A percentile compares a stretch with the other conserved stretches of the same genome.
phyloP scores from a whole-genome alignment of 257 asterid species.

The Ehretia macrophylla region DNA sequence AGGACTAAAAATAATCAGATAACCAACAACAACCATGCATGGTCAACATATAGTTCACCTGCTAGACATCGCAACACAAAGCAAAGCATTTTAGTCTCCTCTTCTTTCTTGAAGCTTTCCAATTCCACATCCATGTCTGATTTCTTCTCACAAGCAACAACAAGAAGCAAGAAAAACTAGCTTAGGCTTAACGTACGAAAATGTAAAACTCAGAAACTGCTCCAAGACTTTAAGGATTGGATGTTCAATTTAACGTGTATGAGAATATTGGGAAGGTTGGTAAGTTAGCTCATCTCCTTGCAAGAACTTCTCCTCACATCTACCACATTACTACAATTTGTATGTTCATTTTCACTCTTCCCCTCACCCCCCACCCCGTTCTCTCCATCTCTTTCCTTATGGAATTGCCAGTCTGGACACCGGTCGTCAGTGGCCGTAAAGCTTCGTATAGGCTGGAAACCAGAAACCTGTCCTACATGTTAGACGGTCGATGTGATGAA shows the following conservation, averaged over 20 bases:
- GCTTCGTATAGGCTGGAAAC: slow-evolving; percentile 43
- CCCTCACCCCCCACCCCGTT: neutral
- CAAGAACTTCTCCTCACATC: slow-evolving; percentile 8
- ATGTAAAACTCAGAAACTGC: too few relatives aligned
- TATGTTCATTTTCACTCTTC: slow-evolving; percentile 18
- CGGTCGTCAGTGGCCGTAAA: slow-evolving; percentile 21
- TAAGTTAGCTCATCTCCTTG: slow-evolving; percentile 67
- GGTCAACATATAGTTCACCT: slow-evolving; percentile 79
- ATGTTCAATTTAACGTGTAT: too few relatives aligned
- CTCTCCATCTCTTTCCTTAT: slow-evolving; percentile 23
- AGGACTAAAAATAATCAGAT: slow-evolving; percentile 17
- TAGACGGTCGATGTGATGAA: slow-evolving; percentile 19
- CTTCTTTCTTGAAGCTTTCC: slow-evolving; percentile 19
- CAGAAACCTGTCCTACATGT: slow-evolving; percentile 46
- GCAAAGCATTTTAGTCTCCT: slow-evolving; percentile 10
- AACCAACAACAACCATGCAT: slow-evolving; percentile 42
- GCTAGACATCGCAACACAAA: slow-evolving; percentile 35
- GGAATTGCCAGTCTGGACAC: slow-evolving; percentile 55
- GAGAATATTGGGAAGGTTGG: slow-evolving; percentile 30
- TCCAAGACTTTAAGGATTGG: too few relatives aligned
- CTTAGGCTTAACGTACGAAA: too few relatives aligned
- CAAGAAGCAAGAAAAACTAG: too few relatives aligned
- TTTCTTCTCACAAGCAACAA: neutral
- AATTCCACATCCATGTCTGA: slow-evolving; percentile 15
- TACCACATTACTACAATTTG: slow-evolving; percentile 4